Evolutionary conservation across 78 protist genomes (phyloP).

Genomic region (Pirum gemmata): DNA sequence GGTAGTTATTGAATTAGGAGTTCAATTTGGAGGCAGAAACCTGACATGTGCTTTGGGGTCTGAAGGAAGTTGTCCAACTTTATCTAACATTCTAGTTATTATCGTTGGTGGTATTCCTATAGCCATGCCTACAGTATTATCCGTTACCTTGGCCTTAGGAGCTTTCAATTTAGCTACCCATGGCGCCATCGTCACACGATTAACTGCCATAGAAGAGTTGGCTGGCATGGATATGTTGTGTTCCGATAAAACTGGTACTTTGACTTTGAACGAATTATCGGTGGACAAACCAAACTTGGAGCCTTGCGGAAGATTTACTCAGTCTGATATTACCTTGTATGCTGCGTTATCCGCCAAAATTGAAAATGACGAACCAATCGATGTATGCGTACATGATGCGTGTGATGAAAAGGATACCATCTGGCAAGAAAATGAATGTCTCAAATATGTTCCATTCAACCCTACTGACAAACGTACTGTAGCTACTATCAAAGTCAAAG

Average conservation of each 20-base stretch:
- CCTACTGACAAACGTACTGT: slow-evolving; percentile 57
- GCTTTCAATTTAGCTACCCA: slow-evolving; percentile 68
- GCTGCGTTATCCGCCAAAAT: slow-evolving; percentile 42
- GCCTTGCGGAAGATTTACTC: background rate
- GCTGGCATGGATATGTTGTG: slow-evolving; percentile 51
- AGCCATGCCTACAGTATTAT: slow-evolving; percentile 75
- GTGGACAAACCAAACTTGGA: slow-evolving; percentile 52
- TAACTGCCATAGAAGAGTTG: slow-evolving; percentile 61
- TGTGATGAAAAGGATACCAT: slow-evolving; percentile 15
- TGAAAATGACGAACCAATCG: slow-evolving; percentile 67
- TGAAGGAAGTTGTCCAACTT: slow-evolving; percentile 36
- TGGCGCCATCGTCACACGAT: slow-evolving; percentile 74
- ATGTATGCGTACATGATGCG: slow-evolving; percentile 50
- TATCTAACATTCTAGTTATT: slow-evolving; percentile 58
- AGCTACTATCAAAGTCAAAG: slow-evolving; percentile 2
- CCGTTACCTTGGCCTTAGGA: slow-evolving; percentile 78
- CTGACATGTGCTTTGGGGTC: slow-evolving; percentile 16
- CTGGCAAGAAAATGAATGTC: slow-evolving; percentile 23
- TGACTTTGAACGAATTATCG: slow-evolving; percentile 82
- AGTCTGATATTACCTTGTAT: slow-evolving; percentile 51
- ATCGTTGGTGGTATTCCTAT: slow-evolving; percentile 66
- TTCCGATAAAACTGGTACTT: slow-evolving; percentile 92
- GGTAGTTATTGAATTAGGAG: slow-evolving; percentile 54
- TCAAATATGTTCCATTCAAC: slow-evolving; percentile 65
- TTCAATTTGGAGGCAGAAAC: slow-evolving; percentile 48